Evolutionary conservation across 1,139 yeast genomes (phyloP), one percentile per base, ranked within the genome.

Genomic region (Candida pseudoviswanathii): DNA sequence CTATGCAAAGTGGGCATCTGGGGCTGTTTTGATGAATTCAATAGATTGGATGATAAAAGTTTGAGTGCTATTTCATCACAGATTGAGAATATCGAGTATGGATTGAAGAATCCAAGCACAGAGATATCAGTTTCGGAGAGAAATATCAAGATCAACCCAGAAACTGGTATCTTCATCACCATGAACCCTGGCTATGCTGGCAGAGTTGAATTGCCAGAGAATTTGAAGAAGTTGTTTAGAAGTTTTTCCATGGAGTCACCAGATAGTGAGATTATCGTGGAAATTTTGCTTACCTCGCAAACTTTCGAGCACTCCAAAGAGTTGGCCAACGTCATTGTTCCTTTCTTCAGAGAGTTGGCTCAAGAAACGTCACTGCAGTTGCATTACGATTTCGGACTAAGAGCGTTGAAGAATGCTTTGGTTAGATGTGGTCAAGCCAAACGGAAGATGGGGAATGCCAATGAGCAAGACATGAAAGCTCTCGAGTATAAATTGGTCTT

Each of bases 11-110:
- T 91, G 4, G 97, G 97, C 1, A 87, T 91, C 1, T 92, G 97
- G 97, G 96, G 94, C 3, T 92, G 98, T 64, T 94, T 94, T 68
- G 99, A 94, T 65, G 99, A 94, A 64, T 92, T 94, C 61, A 94
- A 94, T 62, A 77, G 99, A 56, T 75, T 94, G 44, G 85, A 85
- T 45, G 82, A 81, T 51, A 77, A 77, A 11, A 86, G 85, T 50
- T 69, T 94, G 46, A 89, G 97, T 67, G 94, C 97, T 0, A 86
- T 91, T 0, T 86, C 97, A 0, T 84, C 95, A 0, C 92, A 86
- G 59, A 78, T 94, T 38, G 96, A 88, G 58, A 73, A 70, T 16
- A 89, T 91, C 40, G 95, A 90, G 58, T 58, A 66, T 5, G 84
- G 85, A 0, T 62, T 86, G 42, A 59, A 58, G 11, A 41, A 60